phyloP scores from a whole-genome alignment of 305 asterid species.

The Fraxinus nigra region DNA sequence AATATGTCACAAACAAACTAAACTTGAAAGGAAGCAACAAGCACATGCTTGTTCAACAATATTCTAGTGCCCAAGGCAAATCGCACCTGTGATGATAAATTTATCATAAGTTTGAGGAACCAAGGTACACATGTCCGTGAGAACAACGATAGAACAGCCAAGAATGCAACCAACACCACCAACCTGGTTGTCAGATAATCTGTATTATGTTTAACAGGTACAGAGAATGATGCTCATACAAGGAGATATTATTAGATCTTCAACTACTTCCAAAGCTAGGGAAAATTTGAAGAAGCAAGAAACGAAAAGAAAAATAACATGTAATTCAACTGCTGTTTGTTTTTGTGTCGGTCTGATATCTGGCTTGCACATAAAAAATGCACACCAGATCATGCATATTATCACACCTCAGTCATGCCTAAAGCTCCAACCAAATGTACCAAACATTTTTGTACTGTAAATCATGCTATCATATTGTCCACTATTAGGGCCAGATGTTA shows the following conservation, averaged over 20 bases:
- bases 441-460: neutral
- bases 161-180: constrained; percentile 80
- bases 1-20: constrained; percentile 13
- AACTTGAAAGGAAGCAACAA: constrained; percentile 21
- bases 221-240: neutral
- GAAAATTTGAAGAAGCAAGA: neutral
- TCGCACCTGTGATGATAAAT: constrained; percentile 91
- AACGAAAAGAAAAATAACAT: neutral
- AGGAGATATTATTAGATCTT: constrained; percentile 3
- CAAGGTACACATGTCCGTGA: constrained; percentile 92
- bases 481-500: neutral
- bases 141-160: constrained; percentile 68
- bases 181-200: constrained; percentile 79
- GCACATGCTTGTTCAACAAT: constrained; percentile 5
- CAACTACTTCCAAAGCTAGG: neutral
- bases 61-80: neutral
- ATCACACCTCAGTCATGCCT: neutral
- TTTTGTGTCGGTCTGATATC: neutral
- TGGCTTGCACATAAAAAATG: neutral
- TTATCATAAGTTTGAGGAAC: constrained; percentile 97
- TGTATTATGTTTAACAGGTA: constrained; percentile 36
- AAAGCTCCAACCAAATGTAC: neutral
- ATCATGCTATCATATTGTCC: neutral
- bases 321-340: neutral
- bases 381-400: neutral